Evolutionary conservation across 129 eudicot species (phyloP), one percentile per base, ranked within the genome.

Genomic region (Dittrichia graveolens): DNA sequence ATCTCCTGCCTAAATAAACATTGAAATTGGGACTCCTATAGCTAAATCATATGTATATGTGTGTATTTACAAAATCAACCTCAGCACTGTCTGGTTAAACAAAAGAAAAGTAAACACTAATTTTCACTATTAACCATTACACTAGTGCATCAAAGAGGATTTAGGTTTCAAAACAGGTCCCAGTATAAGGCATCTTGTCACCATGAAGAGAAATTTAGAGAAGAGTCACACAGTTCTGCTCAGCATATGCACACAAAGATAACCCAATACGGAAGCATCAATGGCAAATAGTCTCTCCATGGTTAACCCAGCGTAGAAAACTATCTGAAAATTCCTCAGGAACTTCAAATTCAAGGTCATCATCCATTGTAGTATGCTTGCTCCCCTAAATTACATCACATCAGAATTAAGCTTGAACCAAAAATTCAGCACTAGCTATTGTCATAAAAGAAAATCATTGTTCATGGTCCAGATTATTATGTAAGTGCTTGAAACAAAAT

Each of bases 241-340:
- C 43, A 34, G n/a, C n/a, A n/a, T n/a, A n/a, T n/a, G n/a, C n/a
- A n/a, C n/a, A 11, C 37, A 15, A 18, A 6, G 4, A 6, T 16
- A 18, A 31, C 41, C 62, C 74, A 55, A 70, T 19, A 31, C 1
- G 54, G 10, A 41, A 7, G 47, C n/a, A 64, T 86, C 69, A 91
- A 39, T 86, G 85, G 74, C 96, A 88, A 44, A 88, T 83, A 40
- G 92, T 73, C 79, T 84, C 93, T 49, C 97, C 97, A 14, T 65
- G 45, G 41, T 66, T 84, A 45, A 91, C 87, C 97, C 97, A 91
- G 4, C 72, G 85, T 44, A 81, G 85, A 83, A 91, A 91, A 75
- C 89, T 88, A 62, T 84, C 96, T 2, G 96, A 81, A 57, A 80
- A 88, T 44, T 84, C 96, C 60, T 86, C 89, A 43, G 67, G 78